Percentiles rank a stretch among this genome's conserved stretches.
Conservation (phyloP, 2,329 filamentous ascomycete genomes). For the Colletotrichum liriopes region DNA sequence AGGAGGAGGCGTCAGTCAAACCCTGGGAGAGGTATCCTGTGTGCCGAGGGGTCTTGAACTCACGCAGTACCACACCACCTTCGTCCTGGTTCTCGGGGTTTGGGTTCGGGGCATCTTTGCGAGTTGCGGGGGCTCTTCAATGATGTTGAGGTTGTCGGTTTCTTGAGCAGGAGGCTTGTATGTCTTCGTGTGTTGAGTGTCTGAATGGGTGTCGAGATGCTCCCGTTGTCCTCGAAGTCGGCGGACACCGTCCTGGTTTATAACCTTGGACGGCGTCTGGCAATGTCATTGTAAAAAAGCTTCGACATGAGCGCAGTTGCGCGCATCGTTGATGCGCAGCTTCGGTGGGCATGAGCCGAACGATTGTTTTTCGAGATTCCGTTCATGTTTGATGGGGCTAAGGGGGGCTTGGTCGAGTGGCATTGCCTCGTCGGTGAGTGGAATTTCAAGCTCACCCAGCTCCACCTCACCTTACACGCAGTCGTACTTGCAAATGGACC, state of each 20-base stretch:
- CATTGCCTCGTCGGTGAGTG: conserved; percentile 13
- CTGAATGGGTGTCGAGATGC: not conserved
- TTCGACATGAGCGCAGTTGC: conserved; percentile 3
- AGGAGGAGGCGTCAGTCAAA: not conserved
- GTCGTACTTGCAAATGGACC: not conserved
- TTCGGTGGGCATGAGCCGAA: conserved; percentile 5
- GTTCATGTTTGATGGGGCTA: not conserved
- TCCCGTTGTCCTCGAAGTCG: not conserved
- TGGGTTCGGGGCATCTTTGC: not conserved
- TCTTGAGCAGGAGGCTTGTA: not conserved
- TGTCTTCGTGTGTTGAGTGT: not conserved
- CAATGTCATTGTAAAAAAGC: not conserved
- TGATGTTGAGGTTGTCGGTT: not conserved
- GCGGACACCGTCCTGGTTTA: not conserved
- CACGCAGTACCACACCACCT: conserved; percentile 16
- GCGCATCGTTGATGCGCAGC: not conserved
- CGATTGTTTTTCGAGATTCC: not conserved
- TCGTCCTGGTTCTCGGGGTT: not conserved
- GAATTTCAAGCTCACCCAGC: not conserved
- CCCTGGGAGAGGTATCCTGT: not conserved
- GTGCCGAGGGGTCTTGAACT: not conserved
- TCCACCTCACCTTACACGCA: not conserved
- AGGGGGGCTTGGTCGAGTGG: not conserved
- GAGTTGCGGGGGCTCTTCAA: not conserved
- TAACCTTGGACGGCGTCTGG: not conserved